A percentile compares a stretch with the other conserved stretches of the same genome.
These are phyloP conservation scores for Ogataea ramenticola DNA, from an alignment of 805 yeast genomes.

Conservation along the genomic window DNA sequence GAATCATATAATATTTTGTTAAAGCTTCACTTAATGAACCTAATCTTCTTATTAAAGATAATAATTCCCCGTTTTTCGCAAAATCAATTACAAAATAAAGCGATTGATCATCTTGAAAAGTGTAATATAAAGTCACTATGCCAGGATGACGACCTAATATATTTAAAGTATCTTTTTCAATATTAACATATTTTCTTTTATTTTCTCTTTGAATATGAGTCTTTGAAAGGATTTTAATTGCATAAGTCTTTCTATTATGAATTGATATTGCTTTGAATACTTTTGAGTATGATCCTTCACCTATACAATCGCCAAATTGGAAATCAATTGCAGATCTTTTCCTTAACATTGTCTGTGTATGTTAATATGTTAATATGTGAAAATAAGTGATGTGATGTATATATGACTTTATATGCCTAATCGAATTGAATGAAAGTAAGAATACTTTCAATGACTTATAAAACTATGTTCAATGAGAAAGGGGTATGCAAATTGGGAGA, in stretches of 20 bases:
- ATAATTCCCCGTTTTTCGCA: constrained; percentile 92
- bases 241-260: constrained; percentile 69
- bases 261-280: constrained; percentile 82
- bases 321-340: constrained; percentile 73
- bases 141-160: constrained; percentile 92
- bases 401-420: no score
- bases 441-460: no score
- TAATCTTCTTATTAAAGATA: constrained; percentile 66
- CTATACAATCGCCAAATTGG: constrained; percentile 79
- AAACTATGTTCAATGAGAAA: no score
- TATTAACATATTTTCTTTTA: constrained; percentile 91
- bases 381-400: background rate
- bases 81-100: constrained; percentile 88
- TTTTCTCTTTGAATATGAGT: constrained; percentile 90
- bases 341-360: constrained; percentile 21
- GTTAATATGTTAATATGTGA: background rate
- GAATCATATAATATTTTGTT: constrained; percentile 74
- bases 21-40: constrained; percentile 75
- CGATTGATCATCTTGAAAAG: constrained; percentile 87
- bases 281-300: constrained; percentile 94
- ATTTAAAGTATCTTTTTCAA: constrained; percentile 86
- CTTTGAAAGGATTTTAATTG: constrained; percentile 87
- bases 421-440: no score
- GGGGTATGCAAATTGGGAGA: no score
- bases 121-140: constrained; percentile 81